Evolutionary conservation across 345 rosid species (phyloP).

Genomic region (Corchorus olitorius): DNA sequence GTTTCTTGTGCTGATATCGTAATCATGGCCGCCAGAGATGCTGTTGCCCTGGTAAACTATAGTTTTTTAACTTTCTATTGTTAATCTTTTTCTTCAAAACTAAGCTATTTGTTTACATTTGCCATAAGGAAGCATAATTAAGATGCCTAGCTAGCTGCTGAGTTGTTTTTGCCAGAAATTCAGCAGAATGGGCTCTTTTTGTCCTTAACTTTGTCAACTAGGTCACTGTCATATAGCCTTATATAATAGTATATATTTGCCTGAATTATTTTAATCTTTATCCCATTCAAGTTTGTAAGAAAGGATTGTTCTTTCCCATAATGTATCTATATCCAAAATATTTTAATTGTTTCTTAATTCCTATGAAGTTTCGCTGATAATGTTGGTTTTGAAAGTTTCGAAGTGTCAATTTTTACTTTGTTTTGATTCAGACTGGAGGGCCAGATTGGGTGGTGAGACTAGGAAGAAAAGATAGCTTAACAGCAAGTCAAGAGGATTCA

Average conservation of each 20-base stretch:
- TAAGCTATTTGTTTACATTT: background rate
- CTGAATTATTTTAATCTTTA: background rate
- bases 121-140: background rate
- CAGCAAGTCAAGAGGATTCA: conserved; percentile 74
- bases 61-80: background rate
- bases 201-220: conserved; percentile 22
- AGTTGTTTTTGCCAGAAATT: conserved; percentile 20
- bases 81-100: background rate
- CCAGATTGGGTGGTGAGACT: conserved; percentile 86
- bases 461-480: conserved; percentile 80
- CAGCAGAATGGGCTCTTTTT: conserved; percentile 22
- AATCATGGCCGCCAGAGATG: conserved; percentile 90
- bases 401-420: background rate
- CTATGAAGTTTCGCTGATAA: background rate
- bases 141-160: background rate
- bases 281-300: background rate
- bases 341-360: background rate
- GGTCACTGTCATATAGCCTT: background rate
- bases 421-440: conserved; percentile 67
- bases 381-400: background rate
- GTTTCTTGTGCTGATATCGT: conserved; percentile 93
- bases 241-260: background rate
- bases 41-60: conserved; percentile 70
- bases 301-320: background rate
- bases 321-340: background rate